Evolutionary conservation across 1,284 basidiomycete species (phyloP).

Genomic region (Rugosomyces carneus): DNA sequence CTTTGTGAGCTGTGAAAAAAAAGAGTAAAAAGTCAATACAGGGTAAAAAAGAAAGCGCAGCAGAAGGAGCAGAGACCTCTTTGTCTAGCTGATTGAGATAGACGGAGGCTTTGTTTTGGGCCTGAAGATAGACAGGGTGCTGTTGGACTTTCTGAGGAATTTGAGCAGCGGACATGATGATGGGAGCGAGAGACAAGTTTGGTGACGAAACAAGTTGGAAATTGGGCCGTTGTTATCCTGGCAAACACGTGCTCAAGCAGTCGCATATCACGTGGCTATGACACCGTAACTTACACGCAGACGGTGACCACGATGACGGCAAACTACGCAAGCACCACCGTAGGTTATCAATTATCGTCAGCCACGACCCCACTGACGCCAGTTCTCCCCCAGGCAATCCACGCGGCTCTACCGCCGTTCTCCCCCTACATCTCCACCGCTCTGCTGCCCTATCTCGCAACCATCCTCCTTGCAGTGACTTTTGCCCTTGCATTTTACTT

Average conservation of each 20-base stretch:
- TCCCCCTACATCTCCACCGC: slow-evolving; percentile 58
- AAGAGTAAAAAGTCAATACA: slow-evolving; percentile 12
- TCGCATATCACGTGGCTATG: slow-evolving; percentile 12
- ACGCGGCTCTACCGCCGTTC: slow-evolving; percentile 50
- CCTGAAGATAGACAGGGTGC: slow-evolving; percentile 81
- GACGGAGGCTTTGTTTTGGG: slow-evolving; percentile 67
- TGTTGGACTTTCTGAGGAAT: slow-evolving; percentile 72
- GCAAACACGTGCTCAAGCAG: slow-evolving; percentile 36
- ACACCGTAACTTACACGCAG: slow-evolving; percentile 7
- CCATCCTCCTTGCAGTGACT: slow-evolving; percentile 64
- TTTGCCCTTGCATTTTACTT: slow-evolving; percentile 85
- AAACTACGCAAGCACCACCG: slow-evolving; percentile 12
- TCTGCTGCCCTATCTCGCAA: slow-evolving; percentile 68
- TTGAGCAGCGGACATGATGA: slow-evolving; percentile 69
- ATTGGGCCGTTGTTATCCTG: slow-evolving; percentile 26
- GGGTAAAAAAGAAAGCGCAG: slow-evolving; percentile 7
- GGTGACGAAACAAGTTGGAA: slow-evolving; percentile 15
- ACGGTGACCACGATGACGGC: slow-evolving; percentile 12
- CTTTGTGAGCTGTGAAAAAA: slow-evolving; percentile 72
- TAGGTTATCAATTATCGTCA: neutral
- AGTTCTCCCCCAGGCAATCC: slow-evolving; percentile 24
- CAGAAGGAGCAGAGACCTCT: slow-evolving; percentile 56
- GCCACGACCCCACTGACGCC: neutral
- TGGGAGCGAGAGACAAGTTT: slow-evolving; percentile 10
- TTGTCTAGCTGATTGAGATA: slow-evolving; percentile 88